Evolutionary conservation across 768 basidiomycete genomes (phyloP).

Genomic region (Russula griseocarnosa): DNA sequence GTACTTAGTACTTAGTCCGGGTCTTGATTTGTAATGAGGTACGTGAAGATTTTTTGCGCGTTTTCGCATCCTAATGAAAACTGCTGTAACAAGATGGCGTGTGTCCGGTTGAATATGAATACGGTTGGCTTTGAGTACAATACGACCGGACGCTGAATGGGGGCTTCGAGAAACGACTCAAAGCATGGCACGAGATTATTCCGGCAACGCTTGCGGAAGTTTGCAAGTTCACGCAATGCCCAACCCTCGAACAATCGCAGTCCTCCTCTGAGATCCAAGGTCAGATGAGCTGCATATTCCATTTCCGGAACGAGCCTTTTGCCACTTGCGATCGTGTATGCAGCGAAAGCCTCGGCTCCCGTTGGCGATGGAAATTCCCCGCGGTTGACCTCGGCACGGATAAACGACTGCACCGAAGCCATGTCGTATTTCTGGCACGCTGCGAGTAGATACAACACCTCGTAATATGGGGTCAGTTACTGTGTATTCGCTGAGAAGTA

Average conservation of each 20-base stretch:
- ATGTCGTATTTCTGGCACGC: conserved; percentile 32
- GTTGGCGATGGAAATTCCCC: too few species aligned
- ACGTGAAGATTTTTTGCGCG: too few species aligned
- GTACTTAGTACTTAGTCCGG: too few species aligned
- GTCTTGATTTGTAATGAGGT: too few species aligned
- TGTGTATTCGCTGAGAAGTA: neutral
- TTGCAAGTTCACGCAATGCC: too few species aligned
- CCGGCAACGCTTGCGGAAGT: too few species aligned
- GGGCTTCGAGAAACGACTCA: neutral
- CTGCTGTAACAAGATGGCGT: too few species aligned
- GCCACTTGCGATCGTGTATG: neutral
- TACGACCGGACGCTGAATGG: neutral
- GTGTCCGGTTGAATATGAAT: too few species aligned
- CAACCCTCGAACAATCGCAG: neutral
- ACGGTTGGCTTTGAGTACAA: too few species aligned
- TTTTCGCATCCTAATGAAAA: too few species aligned
- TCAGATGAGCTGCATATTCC: neutral
- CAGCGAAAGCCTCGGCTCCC: neutral
- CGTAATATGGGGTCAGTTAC: neutral
- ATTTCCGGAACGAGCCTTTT: neutral
- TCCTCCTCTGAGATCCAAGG: neutral
- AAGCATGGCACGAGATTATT: neutral
- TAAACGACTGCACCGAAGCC: neutral
- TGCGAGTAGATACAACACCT: conserved; percentile 12
- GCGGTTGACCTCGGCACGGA: neutral